Evolutionary conservation across 2,329 filamentous ascomycete species (phyloP), one percentile per base, ranked within the genome.

Genomic region (Aspergillus hortae): DNA sequence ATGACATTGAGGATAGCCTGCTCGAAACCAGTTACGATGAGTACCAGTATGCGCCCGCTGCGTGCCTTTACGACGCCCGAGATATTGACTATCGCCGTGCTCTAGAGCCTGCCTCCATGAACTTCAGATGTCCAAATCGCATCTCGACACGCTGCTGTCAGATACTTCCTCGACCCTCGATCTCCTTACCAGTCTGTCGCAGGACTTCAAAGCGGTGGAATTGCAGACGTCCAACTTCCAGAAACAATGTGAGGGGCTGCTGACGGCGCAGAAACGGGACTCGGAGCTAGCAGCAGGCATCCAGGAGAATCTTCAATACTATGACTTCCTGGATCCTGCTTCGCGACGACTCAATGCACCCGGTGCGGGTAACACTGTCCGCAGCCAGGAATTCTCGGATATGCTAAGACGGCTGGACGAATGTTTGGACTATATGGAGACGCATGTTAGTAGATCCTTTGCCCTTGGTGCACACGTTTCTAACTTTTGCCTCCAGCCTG

Each of bases 221-320:
- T 78, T 83, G 9, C 92, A 97, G 73, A 99, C 94, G 0, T 89
- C 88, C n/a, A 87, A 88, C 12, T 97, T 99, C 75, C 89, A 92
- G 67, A 84, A 87, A 44, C 91, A 95, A 71, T 99, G 94, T 72
- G 90, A 96, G 67, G 88, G 90, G 51, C 79, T 99, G 2, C 76
- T 97, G 27, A 78, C 82, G 1, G 92, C 96, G 62, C 91, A 97
- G 73, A 84, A 81, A 61, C 84, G 89, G 21, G 80, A 96, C 38
- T 85, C 89, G 56, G 82, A 80, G 58, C 80, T 99, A 40, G 90
- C 91, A 2, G 84, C 95, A 59, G 87, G 91, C 53, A 87, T 99
- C 51, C 87, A 89, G 23, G 88, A 89, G 21, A 95, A 96, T 61
- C 77, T 96, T n/a, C 86, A 92, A 66, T 96, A 95, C 72, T 99